Conservation (phyloP, 805 yeast genomes). For the Sungouiozyma ichnusensis region DNA sequence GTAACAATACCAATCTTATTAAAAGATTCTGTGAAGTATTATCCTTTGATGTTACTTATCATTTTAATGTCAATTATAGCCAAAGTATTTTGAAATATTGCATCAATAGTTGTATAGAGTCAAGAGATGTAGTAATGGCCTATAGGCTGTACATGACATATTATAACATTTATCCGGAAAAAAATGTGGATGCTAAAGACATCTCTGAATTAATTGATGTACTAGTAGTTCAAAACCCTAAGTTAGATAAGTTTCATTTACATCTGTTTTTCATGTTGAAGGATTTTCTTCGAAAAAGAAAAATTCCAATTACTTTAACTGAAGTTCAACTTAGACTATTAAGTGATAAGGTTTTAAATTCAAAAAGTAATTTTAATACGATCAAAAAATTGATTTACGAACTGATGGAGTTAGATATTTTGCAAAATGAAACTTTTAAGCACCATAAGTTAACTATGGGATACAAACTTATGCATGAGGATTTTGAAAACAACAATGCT, state of each 20-base stretch:
- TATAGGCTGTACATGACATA: constrained; percentile 16
- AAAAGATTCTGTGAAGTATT: neutral
- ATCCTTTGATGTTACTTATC: neutral
- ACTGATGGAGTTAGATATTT: constrained; percentile 8
- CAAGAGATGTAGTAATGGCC: constrained; percentile 14
- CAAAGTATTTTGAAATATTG: constrained; percentile 11
- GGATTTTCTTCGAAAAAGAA: constrained; percentile 5
- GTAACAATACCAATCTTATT: neutral
- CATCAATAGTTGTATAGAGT: constrained; percentile 9
- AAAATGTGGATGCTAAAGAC: constrained; percentile 3
- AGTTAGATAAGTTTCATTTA: constrained; percentile 12
- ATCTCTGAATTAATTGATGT: constrained; percentile 10
- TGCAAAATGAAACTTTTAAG: constrained; percentile 2
- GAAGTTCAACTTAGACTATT: constrained; percentile 11
- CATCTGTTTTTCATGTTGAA: constrained; percentile 9
- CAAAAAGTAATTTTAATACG: constrained; percentile 7
- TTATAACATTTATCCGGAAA: constrained; percentile 7
- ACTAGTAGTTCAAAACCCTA: constrained; percentile 16
- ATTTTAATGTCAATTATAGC: neutral
- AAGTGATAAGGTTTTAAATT: constrained; percentile 16
- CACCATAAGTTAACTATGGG: constrained; percentile 11
- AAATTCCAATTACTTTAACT: constrained; percentile 3
- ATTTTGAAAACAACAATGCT: constrained; percentile 14
- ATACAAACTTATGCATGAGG: constrained; percentile 14
- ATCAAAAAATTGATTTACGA: constrained; percentile 10